Conservation (phyloP, 345 rosid genomes). For the Bruguiera parviflora region DNA sequence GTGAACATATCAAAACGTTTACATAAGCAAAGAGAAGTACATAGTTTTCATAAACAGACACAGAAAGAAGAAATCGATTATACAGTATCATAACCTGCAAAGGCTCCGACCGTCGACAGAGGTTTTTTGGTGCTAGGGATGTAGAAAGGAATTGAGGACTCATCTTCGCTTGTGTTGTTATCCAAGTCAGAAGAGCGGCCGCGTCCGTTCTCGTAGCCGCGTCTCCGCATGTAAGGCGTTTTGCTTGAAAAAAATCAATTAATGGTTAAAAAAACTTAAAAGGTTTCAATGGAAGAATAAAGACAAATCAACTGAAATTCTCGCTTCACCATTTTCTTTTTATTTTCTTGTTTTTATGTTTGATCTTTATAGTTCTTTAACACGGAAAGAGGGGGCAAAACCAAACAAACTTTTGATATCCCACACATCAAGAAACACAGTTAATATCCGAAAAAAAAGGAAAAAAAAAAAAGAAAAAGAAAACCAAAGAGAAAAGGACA, state of each 20-base stretch:
- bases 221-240: slow-evolving; percentile 17
- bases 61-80: not conserved
- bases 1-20: not conserved
- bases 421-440: too few relatives aligned
- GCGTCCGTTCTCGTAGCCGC: slow-evolving; percentile 12
- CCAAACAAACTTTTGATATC: too few relatives aligned
- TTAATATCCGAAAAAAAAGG: too few relatives aligned
- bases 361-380: too few relatives aligned
- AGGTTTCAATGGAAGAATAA: too few relatives aligned
- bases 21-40: not conserved
- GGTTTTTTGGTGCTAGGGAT: slow-evolving; percentile 25
- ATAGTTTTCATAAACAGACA: not conserved
- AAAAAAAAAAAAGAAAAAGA: too few relatives aligned
- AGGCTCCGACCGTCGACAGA: slow-evolving; percentile 22
- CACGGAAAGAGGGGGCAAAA: too few relatives aligned
- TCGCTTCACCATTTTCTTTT: not conserved
- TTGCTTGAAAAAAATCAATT: not conserved
- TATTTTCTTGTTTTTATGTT: too few relatives aligned
- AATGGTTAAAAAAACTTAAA: not conserved
- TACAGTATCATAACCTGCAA: slow-evolving; percentile 15
- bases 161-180: not conserved
- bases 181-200: slow-evolving; percentile 1
- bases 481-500: too few relatives aligned
- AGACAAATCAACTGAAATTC: slow-evolving; percentile 23
- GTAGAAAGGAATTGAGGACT: slow-evolving; percentile 18